These are phyloP conservation scores for Ballota nigra DNA, from an alignment of 257 asterid species.

Conservation along the genomic window DNA sequence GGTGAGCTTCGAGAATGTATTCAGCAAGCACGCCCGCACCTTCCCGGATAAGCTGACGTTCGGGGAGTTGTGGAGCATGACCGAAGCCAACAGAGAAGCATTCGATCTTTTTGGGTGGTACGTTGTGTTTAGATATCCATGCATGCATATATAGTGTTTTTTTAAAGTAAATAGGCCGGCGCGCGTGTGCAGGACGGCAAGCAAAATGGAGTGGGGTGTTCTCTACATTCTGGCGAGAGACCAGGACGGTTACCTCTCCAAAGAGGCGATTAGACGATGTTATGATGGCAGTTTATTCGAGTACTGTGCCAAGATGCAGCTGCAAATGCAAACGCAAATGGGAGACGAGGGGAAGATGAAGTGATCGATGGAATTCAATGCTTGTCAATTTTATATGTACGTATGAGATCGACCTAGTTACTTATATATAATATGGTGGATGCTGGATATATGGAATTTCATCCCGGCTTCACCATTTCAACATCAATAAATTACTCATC, in stretches of 20 bases:
- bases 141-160: too few relatives aligned
- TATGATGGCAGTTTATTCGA: conserved; percentile 87
- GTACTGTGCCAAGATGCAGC: conserved; percentile 60
- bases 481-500: too few relatives aligned
- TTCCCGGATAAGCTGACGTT: conserved; percentile 71
- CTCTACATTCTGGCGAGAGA: conserved; percentile 72
- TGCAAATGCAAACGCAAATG: conserved; percentile 17
- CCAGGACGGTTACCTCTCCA: conserved; percentile 67
- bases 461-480: too few relatives aligned
- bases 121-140: neutral
- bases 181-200: conserved; percentile 42
- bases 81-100: conserved; percentile 54
- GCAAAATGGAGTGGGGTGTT: conserved; percentile 64
- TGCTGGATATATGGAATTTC: too few relatives aligned
- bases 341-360: conserved; percentile 39
- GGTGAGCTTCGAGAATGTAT: conserved; percentile 66
- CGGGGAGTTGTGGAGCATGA: conserved; percentile 76
- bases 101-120: conserved; percentile 64
- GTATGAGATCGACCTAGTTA: too few relatives aligned
- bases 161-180: too few relatives aligned
- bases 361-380: neutral
- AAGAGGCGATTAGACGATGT: conserved; percentile 81
- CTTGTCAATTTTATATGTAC: too few relatives aligned
- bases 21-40: conserved; percentile 61
- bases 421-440: too few relatives aligned